phyloP scores from a whole-genome alignment of 192 early-diverging fungal species.

The Linnemannia zychae region DNA sequence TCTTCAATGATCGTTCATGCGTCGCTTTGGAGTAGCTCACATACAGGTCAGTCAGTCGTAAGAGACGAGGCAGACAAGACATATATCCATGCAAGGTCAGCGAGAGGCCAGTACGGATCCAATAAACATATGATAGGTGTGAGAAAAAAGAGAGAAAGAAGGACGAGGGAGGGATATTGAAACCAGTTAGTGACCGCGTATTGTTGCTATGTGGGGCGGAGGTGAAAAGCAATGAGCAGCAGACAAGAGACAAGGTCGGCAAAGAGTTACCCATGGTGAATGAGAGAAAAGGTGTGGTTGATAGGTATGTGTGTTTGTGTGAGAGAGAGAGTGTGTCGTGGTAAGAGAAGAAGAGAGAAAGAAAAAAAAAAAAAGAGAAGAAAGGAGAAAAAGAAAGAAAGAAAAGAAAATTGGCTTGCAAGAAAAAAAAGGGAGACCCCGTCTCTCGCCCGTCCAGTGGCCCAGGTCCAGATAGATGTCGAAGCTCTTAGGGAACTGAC shows the following conservation, averaged over 20 bases:
- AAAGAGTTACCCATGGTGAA: neutral
- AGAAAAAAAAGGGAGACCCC: constrained; percentile 10
- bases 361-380: constrained; percentile 12
- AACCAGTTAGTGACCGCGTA: neutral
- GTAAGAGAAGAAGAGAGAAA: constrained; percentile 14
- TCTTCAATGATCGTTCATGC: neutral
- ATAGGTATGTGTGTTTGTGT: neutral
- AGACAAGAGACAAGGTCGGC: neutral
- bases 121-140: neutral
- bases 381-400: constrained; percentile 10
- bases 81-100: neutral
- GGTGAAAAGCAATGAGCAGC: neutral
- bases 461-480: neutral
- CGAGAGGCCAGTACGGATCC: neutral
- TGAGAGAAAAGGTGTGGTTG: neutral
- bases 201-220: neutral
- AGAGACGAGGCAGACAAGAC: neutral
- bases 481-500: neutral
- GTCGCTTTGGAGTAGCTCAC: neutral
- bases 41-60: neutral
- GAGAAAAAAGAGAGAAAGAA: neutral
- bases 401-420: neutral
- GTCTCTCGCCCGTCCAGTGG: too few species aligned
- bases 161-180: neutral
- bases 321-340: neutral